Conservation (phyloP, 1,284 basidiomycete genomes). For the Ceraceosorus bombacis region DNA sequence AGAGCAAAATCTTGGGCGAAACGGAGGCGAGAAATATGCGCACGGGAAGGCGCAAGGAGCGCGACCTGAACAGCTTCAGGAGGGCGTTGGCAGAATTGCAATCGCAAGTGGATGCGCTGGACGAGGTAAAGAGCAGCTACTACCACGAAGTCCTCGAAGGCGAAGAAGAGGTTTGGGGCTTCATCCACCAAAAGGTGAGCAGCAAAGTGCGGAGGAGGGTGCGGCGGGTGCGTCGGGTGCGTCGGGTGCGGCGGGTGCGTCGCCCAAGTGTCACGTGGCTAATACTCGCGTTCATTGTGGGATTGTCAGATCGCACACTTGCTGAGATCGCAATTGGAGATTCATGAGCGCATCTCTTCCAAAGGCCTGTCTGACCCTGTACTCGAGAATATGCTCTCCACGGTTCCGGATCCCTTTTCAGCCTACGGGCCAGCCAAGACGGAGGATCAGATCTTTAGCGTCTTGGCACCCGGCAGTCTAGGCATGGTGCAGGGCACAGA, state of each 20-base stretch:
- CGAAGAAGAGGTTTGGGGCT: constrained; percentile 87
- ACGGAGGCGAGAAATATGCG: constrained; percentile 84
- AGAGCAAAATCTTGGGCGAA: constrained; percentile 72
- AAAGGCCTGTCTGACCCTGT: constrained; percentile 79
- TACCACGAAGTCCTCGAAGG: constrained; percentile 80
- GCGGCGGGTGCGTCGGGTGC: neutral
- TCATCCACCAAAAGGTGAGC: constrained; percentile 58
- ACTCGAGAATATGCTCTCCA: constrained; percentile 79
- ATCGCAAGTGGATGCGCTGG: constrained; percentile 76
- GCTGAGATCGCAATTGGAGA: constrained; percentile 38
- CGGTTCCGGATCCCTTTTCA: constrained; percentile 85
- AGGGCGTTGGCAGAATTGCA: constrained; percentile 59
- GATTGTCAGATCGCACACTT: constrained; percentile 24
- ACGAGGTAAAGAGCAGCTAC: constrained; percentile 69
- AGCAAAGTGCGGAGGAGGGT: neutral
- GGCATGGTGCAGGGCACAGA: neutral
- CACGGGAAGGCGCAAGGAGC: constrained; percentile 59
- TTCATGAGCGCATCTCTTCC: constrained; percentile 65
- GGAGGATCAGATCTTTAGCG: constrained; percentile 74
- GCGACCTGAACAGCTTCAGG: constrained; percentile 50
- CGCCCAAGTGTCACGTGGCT: neutral
- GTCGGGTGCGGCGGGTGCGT: neutral
- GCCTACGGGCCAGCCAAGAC: constrained; percentile 79
- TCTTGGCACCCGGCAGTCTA: constrained; percentile 45
- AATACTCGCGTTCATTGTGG: neutral